These are phyloP conservation scores for Magnolia sinica DNA, from an alignment of 164 flowering plant genomes.

Conservation along the genomic window DNA sequence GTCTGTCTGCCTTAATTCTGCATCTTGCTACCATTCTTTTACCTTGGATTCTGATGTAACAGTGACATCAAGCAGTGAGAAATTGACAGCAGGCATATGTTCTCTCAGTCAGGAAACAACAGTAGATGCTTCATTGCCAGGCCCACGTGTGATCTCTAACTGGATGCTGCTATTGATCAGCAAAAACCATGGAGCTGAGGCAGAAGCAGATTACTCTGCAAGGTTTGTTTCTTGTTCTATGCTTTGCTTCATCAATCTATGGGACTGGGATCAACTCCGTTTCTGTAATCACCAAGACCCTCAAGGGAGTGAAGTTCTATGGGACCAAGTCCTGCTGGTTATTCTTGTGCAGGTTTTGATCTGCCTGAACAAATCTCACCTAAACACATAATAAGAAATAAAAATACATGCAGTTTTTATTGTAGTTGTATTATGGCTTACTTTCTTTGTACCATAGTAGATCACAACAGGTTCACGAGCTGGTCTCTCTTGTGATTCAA, in stretches of 20 bases:
- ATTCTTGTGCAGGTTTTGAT: too few relatives aligned
- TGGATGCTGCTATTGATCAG: conserved; percentile 61
- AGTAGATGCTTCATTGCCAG: conserved; percentile 42
- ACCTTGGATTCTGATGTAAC: conserved; percentile 24
- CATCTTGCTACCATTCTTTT: conserved; percentile 39
- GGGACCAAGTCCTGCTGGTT: too few relatives aligned
- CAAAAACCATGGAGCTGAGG: conserved; percentile 23
- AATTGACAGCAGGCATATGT: conserved; percentile 14
- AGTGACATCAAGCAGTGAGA: conserved; percentile 20
- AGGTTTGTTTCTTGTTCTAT: conserved; percentile 47
- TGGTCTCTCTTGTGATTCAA: too few relatives aligned
- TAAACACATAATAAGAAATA: too few relatives aligned
- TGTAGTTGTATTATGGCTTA: too few relatives aligned
- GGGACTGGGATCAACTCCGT: too few relatives aligned
- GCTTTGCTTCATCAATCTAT: conserved; percentile 1
- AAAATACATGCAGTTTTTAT: too few relatives aligned
- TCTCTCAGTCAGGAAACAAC: conserved; percentile 29
- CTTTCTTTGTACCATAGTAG: too few relatives aligned
- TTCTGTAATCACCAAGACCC: too few relatives aligned
- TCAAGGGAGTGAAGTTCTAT: too few relatives aligned
- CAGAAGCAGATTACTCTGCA: conserved; percentile 53
- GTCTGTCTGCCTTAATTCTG: conserved; percentile 29
- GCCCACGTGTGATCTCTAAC: conserved; percentile 64
- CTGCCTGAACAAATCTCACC: too few relatives aligned
- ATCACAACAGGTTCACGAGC: too few relatives aligned